Evolutionary conservation across 2,329 filamentous ascomycete species (phyloP), one percentile per base, ranked within the genome.

Genomic region (Clonostachys sp.): DNA sequence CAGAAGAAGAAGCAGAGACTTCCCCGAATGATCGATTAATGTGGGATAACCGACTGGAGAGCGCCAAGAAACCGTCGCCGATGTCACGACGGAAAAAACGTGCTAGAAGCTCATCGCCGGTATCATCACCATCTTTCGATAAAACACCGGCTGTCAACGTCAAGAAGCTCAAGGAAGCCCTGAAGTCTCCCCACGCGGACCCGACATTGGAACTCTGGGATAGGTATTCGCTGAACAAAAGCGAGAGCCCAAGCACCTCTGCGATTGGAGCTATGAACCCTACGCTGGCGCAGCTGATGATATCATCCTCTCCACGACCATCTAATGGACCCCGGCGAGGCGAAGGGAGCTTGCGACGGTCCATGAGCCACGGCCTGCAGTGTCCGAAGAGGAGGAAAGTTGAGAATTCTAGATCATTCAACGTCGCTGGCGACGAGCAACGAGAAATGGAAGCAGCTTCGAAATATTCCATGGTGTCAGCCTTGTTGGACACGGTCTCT

Each of bases 161-260:
- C 38, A 77, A 81, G 57, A 74, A 75, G 52, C 65, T 85, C 40
- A 76, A 78, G 38, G 72, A 77, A 46, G 72, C 80, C 1, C 64
- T 88, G 41, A 83, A 78, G 53, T 86, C 85, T 2, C 84, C 84
- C 12, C 80, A 86, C 53, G 77, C 83, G 34, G 87, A 91, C 57
- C 85, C 88, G 36, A 86, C 86, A 3, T 66, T 85, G 34, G 86
- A 91, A 53, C 66, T 91, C 3, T 92, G 88, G 88, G 87, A 87
- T 55, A 82, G 86, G 45, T 90, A 89, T 60, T 79, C 86, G 36
- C 65, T 81, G 14, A 64, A 59, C 36, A 60, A 46, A 68, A 51
- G 53, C 24, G 73, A 57, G 70, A 75, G 51, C 64, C 66, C 46
- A 61, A 71, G 13, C 64, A 74, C 50, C 64, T 74, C 51, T 55